Evolutionary conservation across 2,329 filamentous ascomycete genomes (phyloP), one percentile per base, ranked within the genome.

Genomic region (Pyricularia sp.): DNA sequence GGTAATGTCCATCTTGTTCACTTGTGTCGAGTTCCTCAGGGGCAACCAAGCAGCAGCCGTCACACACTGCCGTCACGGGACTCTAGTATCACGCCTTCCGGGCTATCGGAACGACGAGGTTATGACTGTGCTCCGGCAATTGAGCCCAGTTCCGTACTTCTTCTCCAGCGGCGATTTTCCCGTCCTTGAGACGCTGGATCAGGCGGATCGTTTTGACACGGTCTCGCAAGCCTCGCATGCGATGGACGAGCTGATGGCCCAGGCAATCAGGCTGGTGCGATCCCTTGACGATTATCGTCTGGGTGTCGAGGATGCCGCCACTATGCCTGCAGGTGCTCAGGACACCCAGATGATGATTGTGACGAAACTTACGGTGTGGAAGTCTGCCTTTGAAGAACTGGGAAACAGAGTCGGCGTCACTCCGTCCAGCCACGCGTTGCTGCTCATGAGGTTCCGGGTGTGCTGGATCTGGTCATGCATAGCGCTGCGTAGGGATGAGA

Each of bases 1-100:
- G n/a, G 75, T 84, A 4, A 81, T 81, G 7, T 85, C 83, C 70
- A 73, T 85, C 0, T 75, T 86, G 28, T 85, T 85, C 69, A 79
- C 81, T 33, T 82, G 81, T 70, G 78, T 84, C 66, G 84, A 85
- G 71, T 83, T 81, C 70, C 73, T 85, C 26, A 80, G 80, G 9
- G 80, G 81, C 12, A 79, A 84, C 67, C 78, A 79, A 17, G 69
- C 72, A 0, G 76, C 77, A 1, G 80, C 82, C 1, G 74, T 80
- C 26, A 73, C 73, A 11, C 80, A 82, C 67, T 75, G 73, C 33
- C 72, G 74, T 1, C 73, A 76, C 69, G 73, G 72, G 1, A 71
- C 71, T 36, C 69, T 64, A 6, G 26, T 68, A 70, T 65, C 71
- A 72, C 9, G 71, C 36, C 68, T n/a, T 58, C 33, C 64, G 69